These are phyloP conservation scores for Tillandsia leiboldiana DNA, from an alignment of 176 grass and related monocot genomes.

Conservation along the genomic window DNA sequence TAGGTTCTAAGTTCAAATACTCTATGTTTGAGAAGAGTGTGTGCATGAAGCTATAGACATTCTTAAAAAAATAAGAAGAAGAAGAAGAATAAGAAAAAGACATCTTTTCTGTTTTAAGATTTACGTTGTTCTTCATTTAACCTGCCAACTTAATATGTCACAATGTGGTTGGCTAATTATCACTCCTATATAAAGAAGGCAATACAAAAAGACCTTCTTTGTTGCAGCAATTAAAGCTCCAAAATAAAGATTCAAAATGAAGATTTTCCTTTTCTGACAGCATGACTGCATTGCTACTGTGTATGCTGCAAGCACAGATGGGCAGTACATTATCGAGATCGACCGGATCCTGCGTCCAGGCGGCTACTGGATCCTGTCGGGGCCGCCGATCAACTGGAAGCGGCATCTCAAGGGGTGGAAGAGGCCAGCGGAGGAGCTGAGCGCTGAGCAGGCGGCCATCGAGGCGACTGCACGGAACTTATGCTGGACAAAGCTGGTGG, in stretches of 20 bases:
- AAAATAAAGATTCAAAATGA: too few species aligned
- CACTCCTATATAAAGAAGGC: too few species aligned
- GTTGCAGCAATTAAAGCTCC: background rate
- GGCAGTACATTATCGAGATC: conserved; percentile 19
- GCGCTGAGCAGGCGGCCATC: conserved; percentile 13
- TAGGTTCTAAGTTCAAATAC: too few species aligned
- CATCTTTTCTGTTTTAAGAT: too few species aligned
- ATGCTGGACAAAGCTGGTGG: conserved; percentile 29
- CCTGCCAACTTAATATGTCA: background rate
- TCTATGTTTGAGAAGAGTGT: too few species aligned
- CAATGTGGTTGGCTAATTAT: background rate
- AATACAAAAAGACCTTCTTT: background rate
- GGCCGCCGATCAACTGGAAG: conserved; percentile 29
- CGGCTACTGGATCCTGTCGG: conserved; percentile 25
- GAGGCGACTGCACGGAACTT: conserved; percentile 19
- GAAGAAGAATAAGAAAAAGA: too few species aligned
- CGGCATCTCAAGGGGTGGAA: conserved; percentile 14
- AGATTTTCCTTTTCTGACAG: background rate
- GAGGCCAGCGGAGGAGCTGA: conserved; percentile 17
- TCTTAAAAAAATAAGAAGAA: too few species aligned
- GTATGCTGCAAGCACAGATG: conserved; percentile 4
- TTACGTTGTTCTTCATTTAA: too few species aligned
- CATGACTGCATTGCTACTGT: background rate
- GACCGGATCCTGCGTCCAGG: conserved; percentile 22
- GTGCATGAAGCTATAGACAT: too few species aligned